Conservation (phyloP, 176 grass and related monocot species). For the Phoenix dactylifera region DNA sequence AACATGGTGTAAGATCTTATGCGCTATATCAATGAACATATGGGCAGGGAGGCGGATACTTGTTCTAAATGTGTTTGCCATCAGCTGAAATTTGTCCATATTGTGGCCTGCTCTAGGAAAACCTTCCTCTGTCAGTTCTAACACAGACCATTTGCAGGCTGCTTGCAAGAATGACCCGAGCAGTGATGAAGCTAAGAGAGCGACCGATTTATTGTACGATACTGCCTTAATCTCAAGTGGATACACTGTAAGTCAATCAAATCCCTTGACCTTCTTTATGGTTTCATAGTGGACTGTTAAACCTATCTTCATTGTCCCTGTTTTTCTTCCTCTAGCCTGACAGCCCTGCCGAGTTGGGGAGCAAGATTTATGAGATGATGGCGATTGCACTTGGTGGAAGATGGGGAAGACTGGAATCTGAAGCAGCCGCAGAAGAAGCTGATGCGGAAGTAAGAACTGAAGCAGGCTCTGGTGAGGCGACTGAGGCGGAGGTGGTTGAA, state of each 20-base stretch:
- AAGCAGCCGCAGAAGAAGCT: constrained; percentile 22
- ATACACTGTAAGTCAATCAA: constrained; percentile 52
- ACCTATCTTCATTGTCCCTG: not conserved
- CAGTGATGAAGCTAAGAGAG: constrained; percentile 69
- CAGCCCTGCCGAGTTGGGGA: constrained; percentile 81
- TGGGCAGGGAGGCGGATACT: no score
- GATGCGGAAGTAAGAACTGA: not conserved
- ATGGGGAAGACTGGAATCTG: constrained; percentile 53
- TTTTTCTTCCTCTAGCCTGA: constrained; percentile 42
- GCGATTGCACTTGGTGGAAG: constrained; percentile 79
- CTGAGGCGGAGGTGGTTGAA: constrained; percentile 49
- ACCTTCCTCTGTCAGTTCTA: no score
- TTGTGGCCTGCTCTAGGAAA: no score
- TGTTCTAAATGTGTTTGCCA: no score
- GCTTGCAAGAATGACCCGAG: constrained; percentile 91
- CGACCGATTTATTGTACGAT: constrained; percentile 80
- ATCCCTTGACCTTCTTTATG: not conserved
- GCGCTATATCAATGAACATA: no score
- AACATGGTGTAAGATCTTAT: no score
- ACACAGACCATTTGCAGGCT: constrained; percentile 29
- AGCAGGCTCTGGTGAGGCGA: constrained; percentile 6
- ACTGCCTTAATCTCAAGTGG: constrained; percentile 96
- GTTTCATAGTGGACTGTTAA: no score
- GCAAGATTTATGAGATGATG: constrained; percentile 99
- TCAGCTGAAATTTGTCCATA: no score